Evolutionary conservation across 257 asterid genomes (phyloP), one percentile per base, ranked within the genome.

Genomic region (Solanum stenotomum): DNA sequence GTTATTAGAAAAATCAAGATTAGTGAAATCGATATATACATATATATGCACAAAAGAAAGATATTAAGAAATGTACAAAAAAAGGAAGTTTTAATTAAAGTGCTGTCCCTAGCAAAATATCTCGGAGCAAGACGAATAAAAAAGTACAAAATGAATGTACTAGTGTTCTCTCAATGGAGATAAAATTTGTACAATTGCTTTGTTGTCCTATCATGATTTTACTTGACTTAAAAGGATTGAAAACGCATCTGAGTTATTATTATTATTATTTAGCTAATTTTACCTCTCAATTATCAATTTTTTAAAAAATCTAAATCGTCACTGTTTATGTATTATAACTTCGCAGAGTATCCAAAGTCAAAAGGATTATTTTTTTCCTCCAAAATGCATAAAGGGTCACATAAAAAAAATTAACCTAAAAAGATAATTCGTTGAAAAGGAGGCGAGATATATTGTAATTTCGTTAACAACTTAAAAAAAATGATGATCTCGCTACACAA

Each of bases 291-390:
- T 22, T 8, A 59, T 59, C 5, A 20, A 8, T 20, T 59, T 20
- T 59, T 3, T 0, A 0, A 0, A 59, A 46, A 46, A 44, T 7
- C 5, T 20, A 10, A 23, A 63, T 10, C 1, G 13, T 65, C 16
- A 10, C 2, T 20, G 0, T 23, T 11, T 2, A 65, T 65, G 33
- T n/a, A 65, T n/a, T 11, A n/a, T 22, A 25, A 65, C 31, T 5
- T n/a, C 4, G 8, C 23, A 52, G 22, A 52, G 8, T 5, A 2
- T 52, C 16, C 63, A 52, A 6, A 6, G 56, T 44, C 2, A 44
- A 44, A 44, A 44, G 18, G 2, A 13, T 44, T 44, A 11, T 4
- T 44, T 42, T 44, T 44, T 44, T 13, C 56, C 52, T 44, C 18
- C 2, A 46, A 46, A 46, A 46, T 46, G 56, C 56, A 46, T 46